These are phyloP conservation scores for Wickerhamomyces hampshirensis DNA, from an alignment of 805 yeast genomes.

Conservation along the genomic window DNA sequence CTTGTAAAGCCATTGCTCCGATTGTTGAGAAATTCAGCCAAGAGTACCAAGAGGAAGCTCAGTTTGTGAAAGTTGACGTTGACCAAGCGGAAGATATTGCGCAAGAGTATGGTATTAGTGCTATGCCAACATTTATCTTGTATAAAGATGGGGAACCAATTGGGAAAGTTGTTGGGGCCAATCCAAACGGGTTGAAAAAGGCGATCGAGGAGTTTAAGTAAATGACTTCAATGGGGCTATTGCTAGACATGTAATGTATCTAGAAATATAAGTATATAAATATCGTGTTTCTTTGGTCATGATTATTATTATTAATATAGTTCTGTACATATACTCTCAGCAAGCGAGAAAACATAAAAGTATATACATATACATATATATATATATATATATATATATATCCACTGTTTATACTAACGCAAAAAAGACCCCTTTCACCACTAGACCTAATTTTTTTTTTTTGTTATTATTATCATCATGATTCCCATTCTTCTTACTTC, in stretches of 20 bases:
- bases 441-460: too few species aligned
- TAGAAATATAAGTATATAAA: too few species aligned
- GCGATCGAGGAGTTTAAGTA: slow-evolving; percentile 27
- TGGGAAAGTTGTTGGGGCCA: slow-evolving; percentile 63
- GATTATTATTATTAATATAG: too few species aligned
- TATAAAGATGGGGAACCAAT: slow-evolving; percentile 53
- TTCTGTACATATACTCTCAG: too few species aligned
- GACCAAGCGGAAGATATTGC: slow-evolving; percentile 61
- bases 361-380: not conserved
- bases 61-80: slow-evolving; percentile 67
- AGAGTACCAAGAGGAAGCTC: slow-evolving; percentile 42
- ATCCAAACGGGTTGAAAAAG: slow-evolving; percentile 29
- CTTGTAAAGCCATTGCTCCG: slow-evolving; percentile 72
- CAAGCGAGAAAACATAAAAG: too few species aligned
- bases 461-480: too few species aligned
- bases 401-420: too few species aligned
- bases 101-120: slow-evolving; percentile 52
- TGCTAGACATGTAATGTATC: too few species aligned
- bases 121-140: slow-evolving; percentile 73
- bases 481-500: too few species aligned
- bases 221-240: too few species aligned
- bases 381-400: slow-evolving; percentile 1
- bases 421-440: too few species aligned
- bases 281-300: too few species aligned
- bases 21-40: slow-evolving; percentile 37